A percentile compares a stretch with the other conserved stretches of the same genome.
Conservation (phyloP, 1,284 basidiomycete species). For the Cutaneotrichosporon daszewskae region DNA sequence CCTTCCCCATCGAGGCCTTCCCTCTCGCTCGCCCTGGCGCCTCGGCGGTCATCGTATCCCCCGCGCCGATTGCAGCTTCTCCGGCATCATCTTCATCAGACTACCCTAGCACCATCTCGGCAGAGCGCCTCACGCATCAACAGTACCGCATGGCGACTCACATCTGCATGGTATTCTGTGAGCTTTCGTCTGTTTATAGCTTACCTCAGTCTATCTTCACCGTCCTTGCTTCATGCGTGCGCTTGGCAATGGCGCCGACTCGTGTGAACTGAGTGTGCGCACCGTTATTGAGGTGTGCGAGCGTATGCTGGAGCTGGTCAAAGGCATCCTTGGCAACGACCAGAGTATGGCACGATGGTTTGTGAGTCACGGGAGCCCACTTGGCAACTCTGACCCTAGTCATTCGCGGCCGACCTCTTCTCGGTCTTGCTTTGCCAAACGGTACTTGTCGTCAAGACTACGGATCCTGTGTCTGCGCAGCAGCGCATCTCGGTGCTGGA, state of each 20-base stretch:
- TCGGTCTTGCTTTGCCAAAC: slow-evolving; percentile 18
- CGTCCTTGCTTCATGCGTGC: slow-evolving; percentile 18
- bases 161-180: slow-evolving; percentile 19
- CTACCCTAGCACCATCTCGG: slow-evolving; percentile 7
- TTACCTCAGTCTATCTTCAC: slow-evolving; percentile 15
- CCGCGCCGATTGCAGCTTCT: neutral
- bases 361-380: neutral
- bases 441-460: slow-evolving; percentile 18
- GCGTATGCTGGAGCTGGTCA: slow-evolving; percentile 15
- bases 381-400: slow-evolving; percentile 3
- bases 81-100: neutral
- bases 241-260: slow-evolving; percentile 7
- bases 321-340: slow-evolving; percentile 14
- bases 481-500: slow-evolving; percentile 11
- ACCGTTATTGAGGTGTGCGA: slow-evolving; percentile 17
- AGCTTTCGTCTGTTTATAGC: neutral
- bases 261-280: slow-evolving; percentile 9
- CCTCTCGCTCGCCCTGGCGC: slow-evolving; percentile 12
- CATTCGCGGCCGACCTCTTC: slow-evolving; percentile 21
- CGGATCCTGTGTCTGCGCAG: slow-evolving; percentile 8
- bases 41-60: slow-evolving; percentile 7
- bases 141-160: slow-evolving; percentile 21
- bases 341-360: slow-evolving; percentile 19
- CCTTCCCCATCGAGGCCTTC: slow-evolving; percentile 14
- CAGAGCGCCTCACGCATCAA: slow-evolving; percentile 11